Percentiles rank a stretch among this genome's conserved stretches.
Evolutionary conservation across 2,329 filamentous ascomycete species (phyloP).

Genomic region (Zelopaecilomyces penicillatus): DNA sequence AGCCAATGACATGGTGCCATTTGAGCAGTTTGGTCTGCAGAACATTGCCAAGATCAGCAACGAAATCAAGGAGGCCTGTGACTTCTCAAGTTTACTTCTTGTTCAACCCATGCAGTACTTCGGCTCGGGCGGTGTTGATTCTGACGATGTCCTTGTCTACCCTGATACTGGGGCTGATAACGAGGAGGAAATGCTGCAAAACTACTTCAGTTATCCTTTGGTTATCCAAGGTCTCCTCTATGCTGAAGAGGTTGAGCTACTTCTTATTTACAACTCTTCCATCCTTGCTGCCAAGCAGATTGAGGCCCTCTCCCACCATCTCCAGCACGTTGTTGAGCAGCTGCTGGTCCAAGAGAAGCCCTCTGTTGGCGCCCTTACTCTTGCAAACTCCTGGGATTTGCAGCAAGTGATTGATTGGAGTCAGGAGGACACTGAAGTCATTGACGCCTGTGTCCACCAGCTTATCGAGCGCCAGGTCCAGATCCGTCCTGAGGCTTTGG

Average conservation of each 20-base stretch:
- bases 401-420: neutral
- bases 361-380: neutral
- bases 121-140: too few species aligned
- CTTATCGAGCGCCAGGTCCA: neutral
- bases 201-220: constrained; percentile 12
- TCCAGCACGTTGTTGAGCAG: constrained; percentile 10
- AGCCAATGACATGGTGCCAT: neutral
- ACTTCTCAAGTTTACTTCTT: neutral
- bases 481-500: neutral
- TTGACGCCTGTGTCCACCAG: neutral
- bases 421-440: neutral
- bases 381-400: neutral
- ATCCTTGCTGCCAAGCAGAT: constrained; percentile 4
- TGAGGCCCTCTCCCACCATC: constrained; percentile 9
- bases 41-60: neutral
- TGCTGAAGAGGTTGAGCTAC: constrained; percentile 1
- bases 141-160: too few species aligned
- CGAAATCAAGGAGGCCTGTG: neutral
- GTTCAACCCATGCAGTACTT: neutral
- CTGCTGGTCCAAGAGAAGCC: constrained; percentile 3
- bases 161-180: neutral
- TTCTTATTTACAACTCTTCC: constrained; percentile 6
- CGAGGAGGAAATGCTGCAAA: constrained; percentile 2
- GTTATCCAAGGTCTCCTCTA: constrained; percentile 8
- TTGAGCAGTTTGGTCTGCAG: neutral